A percentile compares a stretch with the other conserved stretches of the same genome.
Conservation (phyloP, 2,329 filamentous ascomycete genomes). For the Drechslerella coelobrocha region DNA sequence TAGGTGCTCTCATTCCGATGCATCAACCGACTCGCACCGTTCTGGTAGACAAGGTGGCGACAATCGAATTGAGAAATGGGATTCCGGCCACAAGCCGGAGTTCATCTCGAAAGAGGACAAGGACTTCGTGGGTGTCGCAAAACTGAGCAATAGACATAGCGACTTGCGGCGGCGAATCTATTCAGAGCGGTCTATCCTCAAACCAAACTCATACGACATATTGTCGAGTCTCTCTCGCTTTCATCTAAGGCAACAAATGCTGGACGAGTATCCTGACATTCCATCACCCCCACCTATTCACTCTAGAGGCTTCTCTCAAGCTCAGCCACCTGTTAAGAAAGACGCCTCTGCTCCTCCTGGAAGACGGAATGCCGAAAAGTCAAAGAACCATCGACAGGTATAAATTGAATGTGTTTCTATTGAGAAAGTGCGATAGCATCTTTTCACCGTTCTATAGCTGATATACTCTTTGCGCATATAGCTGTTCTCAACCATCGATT, state of each 20-base stretch:
- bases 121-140: conserved; percentile 19
- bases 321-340: not conserved
- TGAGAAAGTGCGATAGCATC: too few species aligned
- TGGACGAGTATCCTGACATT: conserved; percentile 13
- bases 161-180: conserved; percentile 22
- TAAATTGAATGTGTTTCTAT: not conserved
- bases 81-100: not conserved
- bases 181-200: conserved; percentile 31
- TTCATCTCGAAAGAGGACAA: conserved; percentile 29
- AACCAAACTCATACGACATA: conserved; percentile 37
- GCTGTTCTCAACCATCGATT: conserved; percentile 38
- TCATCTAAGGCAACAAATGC: conserved; percentile 6
- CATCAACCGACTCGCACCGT: not conserved
- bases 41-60: conserved; percentile 9
- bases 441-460: not conserved
- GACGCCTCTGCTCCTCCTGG: too few species aligned
- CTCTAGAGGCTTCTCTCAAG: not conserved
- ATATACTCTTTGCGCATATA: too few species aligned
- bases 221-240: conserved; percentile 30
- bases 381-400: conserved; percentile 26
- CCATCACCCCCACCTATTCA: not conserved
- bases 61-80: not conserved
- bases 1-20: not conserved
- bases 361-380: conserved; percentile 12
- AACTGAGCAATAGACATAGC: conserved; percentile 20